Percentiles rank a stretch among this genome's conserved stretches.
Evolutionary conservation across 257 asterid genomes (phyloP).

Genomic region (Apocynum venetum): DNA sequence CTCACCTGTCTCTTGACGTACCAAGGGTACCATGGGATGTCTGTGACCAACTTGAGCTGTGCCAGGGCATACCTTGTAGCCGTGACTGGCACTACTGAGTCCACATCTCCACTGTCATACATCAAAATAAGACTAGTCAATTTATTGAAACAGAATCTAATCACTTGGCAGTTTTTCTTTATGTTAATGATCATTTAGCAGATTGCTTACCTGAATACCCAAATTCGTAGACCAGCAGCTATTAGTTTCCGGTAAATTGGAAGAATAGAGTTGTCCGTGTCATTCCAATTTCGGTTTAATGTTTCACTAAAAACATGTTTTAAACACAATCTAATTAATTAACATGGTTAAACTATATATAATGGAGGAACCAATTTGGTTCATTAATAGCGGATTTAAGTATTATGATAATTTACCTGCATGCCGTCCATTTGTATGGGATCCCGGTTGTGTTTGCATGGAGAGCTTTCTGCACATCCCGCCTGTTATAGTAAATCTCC

Average conservation of each 20-base stretch:
- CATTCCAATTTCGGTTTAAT: conserved; percentile 88
- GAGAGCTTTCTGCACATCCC: conserved; percentile 84
- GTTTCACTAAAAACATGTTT: conserved; percentile 49
- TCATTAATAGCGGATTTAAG: too few relatives aligned
- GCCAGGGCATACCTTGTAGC: conserved; percentile 82
- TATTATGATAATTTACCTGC: conserved; percentile 50
- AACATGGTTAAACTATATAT: too few relatives aligned
- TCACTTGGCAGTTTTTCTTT: too few relatives aligned
- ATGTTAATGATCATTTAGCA: background rate
- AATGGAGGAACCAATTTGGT: too few relatives aligned
- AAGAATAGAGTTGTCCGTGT: conserved; percentile 76
- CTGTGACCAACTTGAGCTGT: conserved; percentile 62
- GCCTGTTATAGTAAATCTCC: conserved; percentile 73
- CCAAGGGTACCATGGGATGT: conserved; percentile 93
- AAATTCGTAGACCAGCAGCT: conserved; percentile 79
- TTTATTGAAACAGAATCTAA: too few relatives aligned
- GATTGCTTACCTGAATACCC: conserved; percentile 77
- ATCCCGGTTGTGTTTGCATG: conserved; percentile 75
- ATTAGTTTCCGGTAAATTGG: conserved; percentile 69
- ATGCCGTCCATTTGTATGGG: conserved; percentile 91
- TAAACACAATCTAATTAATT: background rate
- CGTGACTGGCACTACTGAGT: conserved; percentile 90
- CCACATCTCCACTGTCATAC: conserved; percentile 76
- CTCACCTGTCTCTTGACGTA: conserved; percentile 80
- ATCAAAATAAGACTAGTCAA: background rate